A percentile compares a stretch with the other conserved stretches of the same genome.
Evolutionary conservation across 352 stramenopile genomes (phyloP).

Genomic region (Phytophthora colocasiae): DNA sequence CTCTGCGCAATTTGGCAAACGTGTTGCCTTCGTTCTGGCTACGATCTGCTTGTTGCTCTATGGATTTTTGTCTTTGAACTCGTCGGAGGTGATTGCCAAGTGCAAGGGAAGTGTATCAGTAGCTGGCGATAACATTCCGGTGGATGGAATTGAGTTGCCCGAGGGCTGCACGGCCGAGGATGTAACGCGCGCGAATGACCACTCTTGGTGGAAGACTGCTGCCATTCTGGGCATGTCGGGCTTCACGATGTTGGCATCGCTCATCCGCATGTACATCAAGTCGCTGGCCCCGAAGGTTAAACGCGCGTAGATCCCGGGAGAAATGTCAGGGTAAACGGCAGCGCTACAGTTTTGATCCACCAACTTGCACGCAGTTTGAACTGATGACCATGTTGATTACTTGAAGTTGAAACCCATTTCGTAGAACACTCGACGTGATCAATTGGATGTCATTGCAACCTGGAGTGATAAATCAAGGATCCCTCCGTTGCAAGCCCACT

Average conservation of each 20-base stretch:
- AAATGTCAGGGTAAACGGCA: no score
- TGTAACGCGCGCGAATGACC: conserved; percentile 44
- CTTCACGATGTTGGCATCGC: conserved; percentile 68
- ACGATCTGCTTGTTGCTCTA: conserved; percentile 70
- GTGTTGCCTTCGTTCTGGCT: conserved; percentile 60
- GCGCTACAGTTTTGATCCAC: no score
- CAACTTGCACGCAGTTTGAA: no score
- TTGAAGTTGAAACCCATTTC: no score
- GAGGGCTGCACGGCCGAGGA: conserved; percentile 58
- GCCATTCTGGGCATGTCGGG: conserved; percentile 60
- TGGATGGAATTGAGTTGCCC: conserved; percentile 27
- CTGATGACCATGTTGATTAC: not conserved
- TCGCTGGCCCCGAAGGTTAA: conserved; percentile 72
- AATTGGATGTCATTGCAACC: conserved; percentile 12
- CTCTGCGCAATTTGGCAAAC: conserved; percentile 67
- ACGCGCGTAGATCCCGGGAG: conserved; percentile 38
- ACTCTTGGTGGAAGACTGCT: conserved; percentile 60
- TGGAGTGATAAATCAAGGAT: conserved; percentile 14
- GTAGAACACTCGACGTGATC: not conserved
- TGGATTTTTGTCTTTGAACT: conserved; percentile 61
- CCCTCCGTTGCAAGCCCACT: conserved; percentile 7
- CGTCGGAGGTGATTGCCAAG: conserved; percentile 46
- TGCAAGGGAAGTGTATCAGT: conserved; percentile 38
- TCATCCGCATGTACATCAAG: conserved; percentile 72
- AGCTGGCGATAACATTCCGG: conserved; percentile 15